phyloP scores from a whole-genome alignment of 257 asterid species.

The Echites panduratus region DNA sequence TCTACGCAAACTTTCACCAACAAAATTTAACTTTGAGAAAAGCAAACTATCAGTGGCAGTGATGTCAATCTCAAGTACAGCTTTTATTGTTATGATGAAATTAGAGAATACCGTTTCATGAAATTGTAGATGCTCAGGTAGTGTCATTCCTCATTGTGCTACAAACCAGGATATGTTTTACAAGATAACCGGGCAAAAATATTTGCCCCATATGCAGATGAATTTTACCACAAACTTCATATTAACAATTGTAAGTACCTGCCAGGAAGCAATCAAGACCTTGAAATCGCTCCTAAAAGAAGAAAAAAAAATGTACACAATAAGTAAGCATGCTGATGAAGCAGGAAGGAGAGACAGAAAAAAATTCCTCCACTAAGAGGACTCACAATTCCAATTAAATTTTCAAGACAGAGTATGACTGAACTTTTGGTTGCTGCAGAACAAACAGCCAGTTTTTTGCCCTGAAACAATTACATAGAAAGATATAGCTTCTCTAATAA shows the following conservation, averaged over 20 bases:
- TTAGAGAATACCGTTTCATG: background rate
- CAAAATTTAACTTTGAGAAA: background rate
- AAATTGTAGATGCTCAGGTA: background rate
- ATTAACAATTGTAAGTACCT: slow-evolving; percentile 39
- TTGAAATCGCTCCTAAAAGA: slow-evolving; percentile 83
- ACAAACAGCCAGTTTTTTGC: slow-evolving; percentile 82
- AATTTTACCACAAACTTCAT: background rate
- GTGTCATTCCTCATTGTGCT: background rate
- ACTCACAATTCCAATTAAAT: slow-evolving; percentile 78
- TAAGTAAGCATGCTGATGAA: slow-evolving; percentile 3
- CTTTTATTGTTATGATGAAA: background rate
- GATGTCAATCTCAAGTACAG: background rate
- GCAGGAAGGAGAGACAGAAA: background rate
- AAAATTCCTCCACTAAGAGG: background rate
- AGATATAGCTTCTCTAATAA: background rate
- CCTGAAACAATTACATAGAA: slow-evolving; percentile 41
- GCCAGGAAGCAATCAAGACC: slow-evolving; percentile 98
- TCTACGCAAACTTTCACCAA: background rate
- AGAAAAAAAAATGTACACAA: slow-evolving; percentile 8
- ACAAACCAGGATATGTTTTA: background rate
- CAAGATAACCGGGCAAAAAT: background rate
- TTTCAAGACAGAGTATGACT: slow-evolving; percentile 80
- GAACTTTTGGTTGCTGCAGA: slow-evolving; percentile 99
- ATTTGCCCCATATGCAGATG: background rate
- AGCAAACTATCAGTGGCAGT: background rate